Conservation (phyloP, 1,284 basidiomycete species). For the Moniliophthora roreri region DNA sequence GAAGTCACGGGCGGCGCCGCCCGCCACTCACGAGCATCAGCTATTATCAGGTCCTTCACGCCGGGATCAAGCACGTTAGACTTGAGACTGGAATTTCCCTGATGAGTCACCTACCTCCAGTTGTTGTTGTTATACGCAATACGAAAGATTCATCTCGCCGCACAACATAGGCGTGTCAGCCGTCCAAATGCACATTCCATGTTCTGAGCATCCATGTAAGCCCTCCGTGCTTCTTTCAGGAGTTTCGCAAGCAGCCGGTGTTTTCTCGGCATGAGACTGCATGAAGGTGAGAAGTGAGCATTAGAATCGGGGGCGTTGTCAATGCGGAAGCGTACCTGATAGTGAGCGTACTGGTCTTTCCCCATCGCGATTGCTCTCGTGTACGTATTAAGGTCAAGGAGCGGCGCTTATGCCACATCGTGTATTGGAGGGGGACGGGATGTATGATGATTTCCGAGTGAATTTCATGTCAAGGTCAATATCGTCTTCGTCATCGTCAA, state of each 20-base stretch:
- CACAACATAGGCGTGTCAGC: too few species aligned
- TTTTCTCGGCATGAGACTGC: slow-evolving; percentile 53
- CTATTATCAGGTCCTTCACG: slow-evolving; percentile 58
- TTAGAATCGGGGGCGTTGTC: background rate
- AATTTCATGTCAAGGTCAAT: slow-evolving; percentile 9
- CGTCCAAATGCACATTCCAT: slow-evolving; percentile 55
- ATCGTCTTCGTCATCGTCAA: slow-evolving; percentile 32
- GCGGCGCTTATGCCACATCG: slow-evolving; percentile 48
- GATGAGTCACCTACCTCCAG: slow-evolving; percentile 58
- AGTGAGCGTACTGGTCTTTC: slow-evolving; percentile 34
- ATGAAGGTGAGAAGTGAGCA: background rate
- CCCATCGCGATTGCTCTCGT: slow-evolving; percentile 30
- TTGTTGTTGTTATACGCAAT: slow-evolving; percentile 30
- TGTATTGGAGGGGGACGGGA: slow-evolving; percentile 47
- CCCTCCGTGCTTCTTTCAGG: slow-evolving; percentile 54
- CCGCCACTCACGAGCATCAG: slow-evolving; percentile 67
- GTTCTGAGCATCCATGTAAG: slow-evolving; percentile 50
- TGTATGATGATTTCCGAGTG: slow-evolving; percentile 40
- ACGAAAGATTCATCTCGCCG: too few species aligned
- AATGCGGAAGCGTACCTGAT: slow-evolving; percentile 32
- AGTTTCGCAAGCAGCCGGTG: slow-evolving; percentile 49
- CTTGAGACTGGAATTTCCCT: slow-evolving; percentile 59
- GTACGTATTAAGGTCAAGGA: slow-evolving; percentile 46
- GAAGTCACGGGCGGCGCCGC: too few species aligned
- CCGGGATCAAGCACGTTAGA: slow-evolving; percentile 71